These are phyloP conservation scores for Lindgomyces ingoldianus DNA, from an alignment of 495 filamentous ascomycete genomes.

Conservation along the genomic window DNA sequence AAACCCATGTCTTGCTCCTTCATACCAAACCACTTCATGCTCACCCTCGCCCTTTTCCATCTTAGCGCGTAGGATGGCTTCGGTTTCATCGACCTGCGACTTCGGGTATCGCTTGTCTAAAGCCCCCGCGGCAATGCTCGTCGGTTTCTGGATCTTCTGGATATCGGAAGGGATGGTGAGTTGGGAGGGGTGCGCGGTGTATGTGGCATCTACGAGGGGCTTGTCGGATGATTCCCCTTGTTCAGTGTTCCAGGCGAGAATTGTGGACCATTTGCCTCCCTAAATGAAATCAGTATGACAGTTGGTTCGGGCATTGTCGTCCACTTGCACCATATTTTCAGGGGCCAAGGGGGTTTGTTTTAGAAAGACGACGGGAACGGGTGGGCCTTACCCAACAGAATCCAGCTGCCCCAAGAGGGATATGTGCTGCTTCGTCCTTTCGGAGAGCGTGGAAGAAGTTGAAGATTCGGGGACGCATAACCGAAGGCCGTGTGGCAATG, in stretches of 20 bases:
- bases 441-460: slow-evolving; percentile 34
- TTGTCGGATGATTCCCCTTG: slow-evolving; percentile 37
- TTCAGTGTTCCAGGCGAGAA: slow-evolving; percentile 36
- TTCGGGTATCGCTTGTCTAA: slow-evolving; percentile 51
- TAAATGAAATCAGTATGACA: too few relatives aligned
- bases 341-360: not conserved
- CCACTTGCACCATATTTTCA: not conserved
- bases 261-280: slow-evolving; percentile 31
- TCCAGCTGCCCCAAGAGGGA: slow-evolving; percentile 39
- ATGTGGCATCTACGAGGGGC: slow-evolving; percentile 54
- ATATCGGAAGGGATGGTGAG: slow-evolving; percentile 58
- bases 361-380: not conserved
- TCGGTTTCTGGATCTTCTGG: slow-evolving; percentile 53
- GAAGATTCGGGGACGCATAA: slow-evolving; percentile 32
- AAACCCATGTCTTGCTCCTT: slow-evolving; percentile 64
- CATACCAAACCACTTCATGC: slow-evolving; percentile 55
- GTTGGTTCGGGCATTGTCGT: too few relatives aligned
- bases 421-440: slow-evolving; percentile 33
- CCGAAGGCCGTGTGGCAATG: slow-evolving; percentile 8
- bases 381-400: slow-evolving; percentile 40
- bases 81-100: slow-evolving; percentile 48
- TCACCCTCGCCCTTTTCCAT: slow-evolving; percentile 42
- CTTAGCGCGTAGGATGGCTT: slow-evolving; percentile 50
- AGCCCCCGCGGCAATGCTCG: slow-evolving; percentile 59
- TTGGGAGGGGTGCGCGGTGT: slow-evolving; percentile 58